Conservation (phyloP, 148 eudicot species). For the Gaultheria prostrata region DNA sequence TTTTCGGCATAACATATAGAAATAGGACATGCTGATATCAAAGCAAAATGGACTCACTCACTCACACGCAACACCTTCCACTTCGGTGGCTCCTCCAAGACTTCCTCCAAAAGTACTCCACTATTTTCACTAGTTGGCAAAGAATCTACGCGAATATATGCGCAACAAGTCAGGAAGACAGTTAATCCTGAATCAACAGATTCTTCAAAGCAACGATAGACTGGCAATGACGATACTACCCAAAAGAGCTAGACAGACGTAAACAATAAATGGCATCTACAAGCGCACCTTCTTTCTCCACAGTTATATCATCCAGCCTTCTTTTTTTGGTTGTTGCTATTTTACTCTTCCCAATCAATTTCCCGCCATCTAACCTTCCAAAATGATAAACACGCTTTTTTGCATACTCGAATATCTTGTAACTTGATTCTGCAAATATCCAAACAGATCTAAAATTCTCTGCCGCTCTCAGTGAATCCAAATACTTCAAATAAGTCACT, state of each 20-base stretch:
- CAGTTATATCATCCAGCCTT: conserved; percentile 40
- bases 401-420: conserved; percentile 92
- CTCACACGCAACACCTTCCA: conserved; percentile 99
- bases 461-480: conserved; percentile 95
- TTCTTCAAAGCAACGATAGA: neutral
- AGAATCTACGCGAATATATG: conserved; percentile 28
- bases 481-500: conserved; percentile 93
- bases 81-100: conserved; percentile 91
- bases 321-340: conserved; percentile 57
- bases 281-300: conserved; percentile 49
- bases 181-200: neutral
- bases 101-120: conserved; percentile 64
- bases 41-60: conserved; percentile 62
- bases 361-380: conserved; percentile 47
- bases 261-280: neutral
- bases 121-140: conserved; percentile 35
- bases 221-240: neutral
- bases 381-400: conserved; percentile 89
- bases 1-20: neutral
- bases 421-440: conserved; percentile 97
- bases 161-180: conserved; percentile 7
- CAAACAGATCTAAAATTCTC: conserved; percentile 99
- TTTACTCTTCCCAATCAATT: conserved; percentile 36
- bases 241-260: neutral
- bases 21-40: neutral